These are phyloP conservation scores for Leishmania gerbilli DNA, from an alignment of 208 protist genomes.

Conservation along the genomic window DNA sequence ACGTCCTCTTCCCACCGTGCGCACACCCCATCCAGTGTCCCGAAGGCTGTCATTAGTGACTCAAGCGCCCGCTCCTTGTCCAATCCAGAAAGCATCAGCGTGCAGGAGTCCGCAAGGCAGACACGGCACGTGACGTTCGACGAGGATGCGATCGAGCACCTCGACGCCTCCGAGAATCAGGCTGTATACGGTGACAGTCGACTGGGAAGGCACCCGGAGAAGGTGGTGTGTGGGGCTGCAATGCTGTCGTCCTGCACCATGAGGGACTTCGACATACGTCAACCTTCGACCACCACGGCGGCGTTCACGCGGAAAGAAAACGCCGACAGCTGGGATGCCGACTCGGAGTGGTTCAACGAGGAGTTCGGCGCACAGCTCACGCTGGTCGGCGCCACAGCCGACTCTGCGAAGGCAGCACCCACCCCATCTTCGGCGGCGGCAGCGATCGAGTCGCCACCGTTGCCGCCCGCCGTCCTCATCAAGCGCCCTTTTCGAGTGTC, in stretches of 20 bases:
- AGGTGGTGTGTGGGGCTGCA: slow-evolving; percentile 1
- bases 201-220: slow-evolving; percentile 1
- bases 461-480: neutral
- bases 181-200: slow-evolving; percentile 8
- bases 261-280: neutral
- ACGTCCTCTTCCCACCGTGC: neutral
- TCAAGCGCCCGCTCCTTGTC: neutral
- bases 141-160: slow-evolving; percentile 15
- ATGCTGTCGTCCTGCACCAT: slow-evolving; percentile 10
- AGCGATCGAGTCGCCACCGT: neutral
- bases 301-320: slow-evolving; percentile 12
- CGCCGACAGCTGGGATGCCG: slow-evolving; percentile 40
- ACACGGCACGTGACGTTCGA: slow-evolving; percentile 29
- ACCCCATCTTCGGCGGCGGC: neutral
- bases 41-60: neutral
- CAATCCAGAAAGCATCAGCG: neutral
- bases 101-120: neutral
- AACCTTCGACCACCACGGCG: neutral
- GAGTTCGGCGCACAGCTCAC: slow-evolving; percentile 41
- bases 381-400: neutral
- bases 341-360: slow-evolving; percentile 74
- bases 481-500: neutral
- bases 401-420: neutral
- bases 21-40: neutral
- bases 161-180: slow-evolving; percentile 7